Percentiles rank a stretch among this genome's conserved stretches.
phyloP scores from a whole-genome alignment of 2,329 filamentous ascomycete genomes.

The Alternaria sp. region DNA sequence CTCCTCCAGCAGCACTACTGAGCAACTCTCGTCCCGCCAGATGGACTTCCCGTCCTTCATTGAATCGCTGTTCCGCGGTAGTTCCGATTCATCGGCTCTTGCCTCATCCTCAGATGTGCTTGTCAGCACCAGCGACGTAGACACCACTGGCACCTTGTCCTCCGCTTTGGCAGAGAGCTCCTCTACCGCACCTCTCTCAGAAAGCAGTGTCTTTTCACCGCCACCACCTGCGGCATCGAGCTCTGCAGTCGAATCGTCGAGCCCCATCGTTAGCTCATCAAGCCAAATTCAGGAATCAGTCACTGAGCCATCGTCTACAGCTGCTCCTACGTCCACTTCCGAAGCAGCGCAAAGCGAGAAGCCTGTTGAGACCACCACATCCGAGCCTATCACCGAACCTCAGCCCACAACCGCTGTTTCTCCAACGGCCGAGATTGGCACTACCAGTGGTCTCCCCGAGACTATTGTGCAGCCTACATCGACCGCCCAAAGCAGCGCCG shows the following conservation, averaged over 20 bases:
- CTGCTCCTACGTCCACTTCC: conserved; percentile 9
- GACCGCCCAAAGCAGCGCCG: not conserved
- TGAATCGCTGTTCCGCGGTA: conserved; percentile 30
- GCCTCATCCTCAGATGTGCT: conserved; percentile 7
- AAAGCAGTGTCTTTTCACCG: conserved; percentile 2
- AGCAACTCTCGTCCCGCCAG: conserved; percentile 27
- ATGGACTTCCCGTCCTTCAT: conserved; percentile 37
- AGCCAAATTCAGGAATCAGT: not conserved
- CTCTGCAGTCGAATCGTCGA: not conserved
- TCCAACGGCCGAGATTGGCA: not conserved
- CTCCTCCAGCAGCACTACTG: conserved; percentile 15
- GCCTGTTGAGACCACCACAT: conserved; percentile 4
- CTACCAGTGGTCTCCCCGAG: conserved; percentile 11
- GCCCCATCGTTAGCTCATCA: not conserved
- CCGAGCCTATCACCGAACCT: conserved; percentile 3
- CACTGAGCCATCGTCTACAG: not conserved
- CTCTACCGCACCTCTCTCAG: not conserved
- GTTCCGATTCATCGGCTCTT: conserved; percentile 19
- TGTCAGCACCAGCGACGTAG: conserved; percentile 17
- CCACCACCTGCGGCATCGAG: conserved; percentile 1
- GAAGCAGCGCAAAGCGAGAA: not conserved
- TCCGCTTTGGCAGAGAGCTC: conserved; percentile 6
- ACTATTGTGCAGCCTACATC: conserved; percentile 10
- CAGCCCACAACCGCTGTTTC: conserved; percentile 5
- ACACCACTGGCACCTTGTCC: conserved; percentile 19